phyloP scores from a whole-genome alignment of 305 asterid genomes.

The Stenogyne calaminthoides region DNA sequence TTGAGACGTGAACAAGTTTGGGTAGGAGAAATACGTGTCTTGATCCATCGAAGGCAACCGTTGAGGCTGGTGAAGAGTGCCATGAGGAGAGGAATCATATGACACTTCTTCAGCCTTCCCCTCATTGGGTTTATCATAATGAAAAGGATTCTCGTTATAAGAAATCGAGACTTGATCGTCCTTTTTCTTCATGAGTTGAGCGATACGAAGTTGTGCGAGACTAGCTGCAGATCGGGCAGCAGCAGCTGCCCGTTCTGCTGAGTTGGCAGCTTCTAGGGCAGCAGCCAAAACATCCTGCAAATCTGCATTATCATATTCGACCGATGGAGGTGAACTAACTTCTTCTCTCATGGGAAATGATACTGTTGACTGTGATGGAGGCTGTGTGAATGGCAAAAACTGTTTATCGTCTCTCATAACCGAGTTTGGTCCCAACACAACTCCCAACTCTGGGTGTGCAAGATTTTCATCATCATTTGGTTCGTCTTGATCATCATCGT shows the following conservation, averaged over 20 bases:
- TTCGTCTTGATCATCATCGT: conserved; percentile 55
- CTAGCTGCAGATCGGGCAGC: conserved; percentile 91
- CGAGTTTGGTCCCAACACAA: conserved; percentile 23
- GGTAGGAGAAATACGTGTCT: conserved; percentile 68
- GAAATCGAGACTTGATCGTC: conserved; percentile 37
- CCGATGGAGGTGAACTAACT: conserved; percentile 33
- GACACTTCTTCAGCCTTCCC: conserved; percentile 32
- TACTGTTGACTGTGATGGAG: conserved; percentile 46
- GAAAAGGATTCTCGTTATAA: conserved; percentile 52
- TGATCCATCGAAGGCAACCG: conserved; percentile 77
- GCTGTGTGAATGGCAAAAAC: conserved; percentile 66
- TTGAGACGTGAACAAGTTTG: conserved; percentile 70
- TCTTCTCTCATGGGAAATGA: conserved; percentile 34
- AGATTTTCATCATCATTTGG: conserved; percentile 31
- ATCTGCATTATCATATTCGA: conserved; percentile 48
- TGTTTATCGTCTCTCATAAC: conserved; percentile 50
- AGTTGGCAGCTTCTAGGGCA: conserved; percentile 82
- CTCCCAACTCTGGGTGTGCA: conserved; percentile 29
- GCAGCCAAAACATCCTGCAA: conserved; percentile 82
- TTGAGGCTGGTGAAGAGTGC: conserved; percentile 51
- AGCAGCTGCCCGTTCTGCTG: conserved; percentile 91
- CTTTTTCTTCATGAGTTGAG: conserved; percentile 52
- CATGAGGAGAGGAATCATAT: conserved; percentile 34
- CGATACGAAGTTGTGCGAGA: conserved; percentile 73
- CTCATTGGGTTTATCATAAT: background rate